Evolutionary conservation across 306 rosid genomes (phyloP).

Genomic region (Vachellia pachyceras): DNA sequence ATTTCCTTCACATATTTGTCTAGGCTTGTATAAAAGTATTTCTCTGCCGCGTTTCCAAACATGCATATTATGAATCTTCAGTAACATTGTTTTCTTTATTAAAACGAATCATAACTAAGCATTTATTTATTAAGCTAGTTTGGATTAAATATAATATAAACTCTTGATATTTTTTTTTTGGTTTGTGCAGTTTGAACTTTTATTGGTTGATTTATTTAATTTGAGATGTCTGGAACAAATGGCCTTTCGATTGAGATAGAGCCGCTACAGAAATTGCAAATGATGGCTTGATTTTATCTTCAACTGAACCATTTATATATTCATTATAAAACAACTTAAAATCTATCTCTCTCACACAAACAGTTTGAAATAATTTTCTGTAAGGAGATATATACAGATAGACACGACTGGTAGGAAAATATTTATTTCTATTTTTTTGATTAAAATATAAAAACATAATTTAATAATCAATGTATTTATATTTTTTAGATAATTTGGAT

Average conservation of each 20-base stretch:
- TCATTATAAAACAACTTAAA: background rate
- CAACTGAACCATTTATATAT: background rate
- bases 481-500: no score
- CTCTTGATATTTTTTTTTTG: background rate
- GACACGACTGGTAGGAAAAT: background rate
- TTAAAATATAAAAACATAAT: background rate
- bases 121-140: background rate
- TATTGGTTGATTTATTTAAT: background rate
- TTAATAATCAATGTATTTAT: background rate
- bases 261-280: conserved; percentile 18
- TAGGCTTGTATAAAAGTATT: no score
- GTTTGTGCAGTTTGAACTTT: no score
- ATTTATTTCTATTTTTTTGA: background rate
- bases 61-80: no score
- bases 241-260: conserved; percentile 36
- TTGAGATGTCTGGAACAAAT: background rate
- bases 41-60: no score
- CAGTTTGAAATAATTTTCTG: no score
- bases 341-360: no score
- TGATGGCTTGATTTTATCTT: background rate
- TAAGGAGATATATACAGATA: background rate
- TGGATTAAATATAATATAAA: background rate
- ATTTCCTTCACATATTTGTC: no score
- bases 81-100: background rate
- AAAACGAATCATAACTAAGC: background rate